Evolutionary conservation across 306 rosid species (phyloP).

Genomic region (Corylus avellana): DNA sequence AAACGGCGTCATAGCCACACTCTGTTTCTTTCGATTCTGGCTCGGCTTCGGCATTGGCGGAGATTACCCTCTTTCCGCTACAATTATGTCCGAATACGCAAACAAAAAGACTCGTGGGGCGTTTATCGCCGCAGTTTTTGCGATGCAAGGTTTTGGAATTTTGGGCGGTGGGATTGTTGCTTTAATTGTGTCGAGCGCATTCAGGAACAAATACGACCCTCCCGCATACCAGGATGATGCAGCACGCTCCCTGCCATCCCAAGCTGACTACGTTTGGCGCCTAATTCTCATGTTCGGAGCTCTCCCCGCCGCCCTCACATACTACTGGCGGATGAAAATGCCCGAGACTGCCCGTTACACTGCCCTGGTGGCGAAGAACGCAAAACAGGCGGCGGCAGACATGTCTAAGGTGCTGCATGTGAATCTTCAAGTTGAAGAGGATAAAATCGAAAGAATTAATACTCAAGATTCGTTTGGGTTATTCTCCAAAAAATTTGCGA

Average conservation of each 20-base stretch:
- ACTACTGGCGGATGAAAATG: conserved; percentile 20
- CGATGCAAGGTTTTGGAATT: conserved; percentile 22
- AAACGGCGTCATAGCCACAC: conserved; percentile 3
- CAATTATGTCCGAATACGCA: conserved; percentile 21
- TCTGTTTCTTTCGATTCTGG: conserved; percentile 23
- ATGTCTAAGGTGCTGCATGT: conserved; percentile 22
- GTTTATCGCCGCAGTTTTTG: conserved; percentile 19
- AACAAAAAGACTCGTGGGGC: conserved; percentile 28
- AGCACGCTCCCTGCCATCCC: not conserved
- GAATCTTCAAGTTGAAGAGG: conserved; percentile 1
- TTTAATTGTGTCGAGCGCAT: conserved; percentile 3
- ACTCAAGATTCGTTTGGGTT: not conserved
- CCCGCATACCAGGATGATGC: not conserved
- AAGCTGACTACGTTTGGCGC: conserved; percentile 11
- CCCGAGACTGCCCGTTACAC: conserved; percentile 26
- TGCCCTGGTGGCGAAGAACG: conserved; percentile 20
- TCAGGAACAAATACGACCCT: not conserved
- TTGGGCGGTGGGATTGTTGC: conserved; percentile 17
- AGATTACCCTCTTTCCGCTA: conserved; percentile 20
- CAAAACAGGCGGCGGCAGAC: conserved; percentile 21
- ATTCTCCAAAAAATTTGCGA: conserved; percentile 11
- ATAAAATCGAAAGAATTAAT: not conserved
- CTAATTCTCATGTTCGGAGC: conserved; percentile 20
- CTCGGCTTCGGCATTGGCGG: conserved; percentile 25
- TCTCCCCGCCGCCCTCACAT: conserved; percentile 16